Conservation (phyloP, 2,329 filamentous ascomycete species). For the Aspergillus felis region DNA sequence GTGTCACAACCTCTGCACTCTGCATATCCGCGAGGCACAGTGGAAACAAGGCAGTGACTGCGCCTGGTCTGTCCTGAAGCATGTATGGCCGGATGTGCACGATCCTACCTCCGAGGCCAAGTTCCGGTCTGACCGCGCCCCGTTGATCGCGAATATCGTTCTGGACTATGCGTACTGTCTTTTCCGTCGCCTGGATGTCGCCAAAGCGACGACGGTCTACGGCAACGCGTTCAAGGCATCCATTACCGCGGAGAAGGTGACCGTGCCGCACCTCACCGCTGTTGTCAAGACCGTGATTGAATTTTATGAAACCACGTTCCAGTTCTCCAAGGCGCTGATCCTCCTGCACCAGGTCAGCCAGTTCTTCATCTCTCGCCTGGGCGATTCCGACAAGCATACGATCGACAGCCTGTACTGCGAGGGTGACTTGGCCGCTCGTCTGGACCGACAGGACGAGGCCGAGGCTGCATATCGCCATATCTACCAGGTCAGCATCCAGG, state of each 20-base stretch:
- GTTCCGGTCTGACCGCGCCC: constrained; percentile 29
- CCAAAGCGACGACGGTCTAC: constrained; percentile 27
- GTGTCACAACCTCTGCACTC: constrained; percentile 29
- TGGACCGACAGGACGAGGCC: constrained; percentile 31
- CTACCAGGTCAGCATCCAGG: constrained; percentile 32
- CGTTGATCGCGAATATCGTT: constrained; percentile 28
- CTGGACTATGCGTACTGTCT: constrained; percentile 31
- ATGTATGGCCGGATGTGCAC: constrained; percentile 30
- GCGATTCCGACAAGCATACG: constrained; percentile 40
- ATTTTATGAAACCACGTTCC: constrained; percentile 36
- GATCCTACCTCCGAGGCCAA: constrained; percentile 25
- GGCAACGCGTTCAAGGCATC: constrained; percentile 33
- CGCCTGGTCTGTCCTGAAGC: constrained; percentile 28
- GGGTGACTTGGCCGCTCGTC: constrained; percentile 44
- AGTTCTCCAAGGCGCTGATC: constrained; percentile 29
- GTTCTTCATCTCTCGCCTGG: constrained; percentile 28
- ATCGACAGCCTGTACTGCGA: constrained; percentile 48
- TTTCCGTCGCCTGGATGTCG: constrained; percentile 31
- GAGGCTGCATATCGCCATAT: constrained; percentile 46
- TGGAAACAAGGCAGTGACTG: constrained; percentile 28
- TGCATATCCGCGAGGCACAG: constrained; percentile 29
- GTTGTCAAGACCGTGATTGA: constrained; percentile 35
- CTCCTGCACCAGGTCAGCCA: constrained; percentile 30
- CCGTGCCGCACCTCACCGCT: constrained; percentile 27
- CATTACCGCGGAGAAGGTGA: constrained; percentile 27